These are phyloP conservation scores for Tardiomyces blankii DNA, from an alignment of 1,139 yeast genomes.

Conservation along the genomic window DNA sequence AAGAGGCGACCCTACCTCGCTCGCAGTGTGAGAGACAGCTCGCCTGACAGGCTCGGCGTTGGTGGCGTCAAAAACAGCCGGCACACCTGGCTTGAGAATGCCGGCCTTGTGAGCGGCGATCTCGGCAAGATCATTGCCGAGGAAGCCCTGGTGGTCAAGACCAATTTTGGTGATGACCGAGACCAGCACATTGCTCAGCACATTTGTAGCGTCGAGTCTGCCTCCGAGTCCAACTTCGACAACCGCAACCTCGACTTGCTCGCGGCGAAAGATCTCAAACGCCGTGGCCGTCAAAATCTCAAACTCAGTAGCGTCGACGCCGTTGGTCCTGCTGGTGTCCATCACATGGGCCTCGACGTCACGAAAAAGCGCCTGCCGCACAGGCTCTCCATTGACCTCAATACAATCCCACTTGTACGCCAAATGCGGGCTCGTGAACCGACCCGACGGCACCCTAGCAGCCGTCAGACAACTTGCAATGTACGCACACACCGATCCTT, in stretches of 20 bases:
- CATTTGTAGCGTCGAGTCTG: slow-evolving; percentile 77
- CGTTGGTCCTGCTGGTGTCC: slow-evolving; percentile 25
- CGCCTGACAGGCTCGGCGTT: slow-evolving; percentile 43
- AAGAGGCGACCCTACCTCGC: neutral
- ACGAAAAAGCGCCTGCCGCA: slow-evolving; percentile 37
- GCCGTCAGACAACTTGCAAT: slow-evolving; percentile 48
- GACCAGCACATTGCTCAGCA: slow-evolving; percentile 32
- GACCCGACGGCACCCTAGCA: slow-evolving; percentile 47
- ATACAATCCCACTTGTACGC: slow-evolving; percentile 66
- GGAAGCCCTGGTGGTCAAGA: slow-evolving; percentile 65
- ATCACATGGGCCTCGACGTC: slow-evolving; percentile 33
- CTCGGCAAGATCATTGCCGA: slow-evolving; percentile 51
- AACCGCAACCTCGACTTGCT: slow-evolving; percentile 57
- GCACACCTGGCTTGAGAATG: slow-evolving; percentile 49
- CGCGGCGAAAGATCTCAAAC: slow-evolving; percentile 53
- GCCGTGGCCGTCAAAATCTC: slow-evolving; percentile 80
- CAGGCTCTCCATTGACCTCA: slow-evolving; percentile 47
- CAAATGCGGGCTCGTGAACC: slow-evolving; percentile 83
- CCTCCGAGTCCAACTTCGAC: slow-evolving; percentile 93
- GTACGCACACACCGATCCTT: slow-evolving; percentile 83
- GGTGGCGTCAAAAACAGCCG: slow-evolving; percentile 64
- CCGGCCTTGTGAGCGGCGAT: slow-evolving; percentile 82
- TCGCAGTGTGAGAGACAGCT: slow-evolving; percentile 26
- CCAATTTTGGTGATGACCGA: slow-evolving; percentile 80
- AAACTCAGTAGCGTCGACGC: slow-evolving; percentile 71